These are phyloP conservation scores for Xylariaceae sp. DNA, from an alignment of 2,329 filamentous ascomycete species.

Conservation along the genomic window DNA sequence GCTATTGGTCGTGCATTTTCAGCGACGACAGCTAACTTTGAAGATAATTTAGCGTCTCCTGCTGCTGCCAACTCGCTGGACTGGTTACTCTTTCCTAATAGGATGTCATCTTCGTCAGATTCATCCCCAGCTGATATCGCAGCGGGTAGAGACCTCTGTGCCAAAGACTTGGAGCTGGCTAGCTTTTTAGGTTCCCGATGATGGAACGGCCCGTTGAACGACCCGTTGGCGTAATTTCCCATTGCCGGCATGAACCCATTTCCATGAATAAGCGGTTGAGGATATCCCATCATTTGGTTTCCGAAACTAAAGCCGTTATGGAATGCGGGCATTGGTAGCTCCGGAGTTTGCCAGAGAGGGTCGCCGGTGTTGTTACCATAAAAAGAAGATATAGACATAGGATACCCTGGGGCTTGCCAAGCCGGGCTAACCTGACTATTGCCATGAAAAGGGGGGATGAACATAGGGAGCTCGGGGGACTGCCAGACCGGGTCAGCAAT, in stretches of 20 bases:
- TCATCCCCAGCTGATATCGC: constrained; percentile 11
- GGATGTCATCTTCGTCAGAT: constrained; percentile 32
- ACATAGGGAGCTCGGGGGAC: constrained; percentile 37
- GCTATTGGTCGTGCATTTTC: not conserved
- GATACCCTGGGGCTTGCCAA: not conserved
- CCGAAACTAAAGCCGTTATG: constrained; percentile 38
- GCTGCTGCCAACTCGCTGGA: not conserved
- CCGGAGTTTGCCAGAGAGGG: constrained; percentile 32
- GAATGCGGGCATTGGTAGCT: constrained; percentile 28
- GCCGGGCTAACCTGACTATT: not conserved
- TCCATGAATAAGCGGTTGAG: constrained; percentile 14
- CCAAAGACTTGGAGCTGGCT: constrained; percentile 22
- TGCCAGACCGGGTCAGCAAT: constrained; percentile 44
- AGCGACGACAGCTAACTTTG: not conserved
- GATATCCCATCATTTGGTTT: constrained; percentile 16
- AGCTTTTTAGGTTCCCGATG: constrained; percentile 17
- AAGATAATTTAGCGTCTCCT: constrained; percentile 7
- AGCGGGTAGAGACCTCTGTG: constrained; percentile 6
- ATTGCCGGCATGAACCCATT: constrained; percentile 14
- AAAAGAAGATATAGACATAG: not conserved
- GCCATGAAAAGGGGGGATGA: not conserved
- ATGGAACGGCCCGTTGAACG: constrained; percentile 5
- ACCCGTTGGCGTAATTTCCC: constrained; percentile 5
- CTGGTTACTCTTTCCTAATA: constrained; percentile 21
- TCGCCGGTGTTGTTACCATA: constrained; percentile 34